Evolutionary conservation across 495 filamentous ascomycete genomes (phyloP), one percentile per base, ranked within the genome.

Genomic region (Tuber brumale): DNA sequence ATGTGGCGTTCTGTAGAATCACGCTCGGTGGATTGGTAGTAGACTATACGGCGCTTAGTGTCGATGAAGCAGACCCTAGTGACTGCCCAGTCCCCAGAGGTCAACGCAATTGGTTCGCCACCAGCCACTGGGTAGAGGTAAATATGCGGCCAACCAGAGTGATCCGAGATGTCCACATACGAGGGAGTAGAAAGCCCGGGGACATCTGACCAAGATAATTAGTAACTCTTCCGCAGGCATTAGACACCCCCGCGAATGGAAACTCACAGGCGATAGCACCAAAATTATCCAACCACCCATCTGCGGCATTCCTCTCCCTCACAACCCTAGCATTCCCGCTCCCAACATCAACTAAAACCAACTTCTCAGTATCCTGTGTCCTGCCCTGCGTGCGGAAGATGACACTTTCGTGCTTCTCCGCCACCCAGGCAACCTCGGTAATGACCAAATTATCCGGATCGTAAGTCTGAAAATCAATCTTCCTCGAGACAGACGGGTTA

Each of bases 261-360:
- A 14, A 12, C 35, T 37, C 4, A 76, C 73, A 90, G 37, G 77
- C 74, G 71, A 89, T 88, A 3, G 87, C 85, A 5, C 84, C 73
- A 70, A 85, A 85, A 74, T 88, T 86, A 66, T 90, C 89, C 19
- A 90, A 80, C 89, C 89, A 90, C 1, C 88, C 89, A 71, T 89
- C 88, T 0, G 84, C 84, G 6, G 85, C 88, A 74, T 89, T 84
- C 35, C 88, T 83, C 81, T 88, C 84, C 21, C 89, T 86, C 21
- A 86, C 84, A 27, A 87, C 77, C n/a, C 75, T 80, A 2, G 84
- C 83, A 12, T 80, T 74, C 12, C 70, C 77, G 5, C 75, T 71
- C 2, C 71, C 74, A 19, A 85, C 83, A 76, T 88, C 86, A 27
- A 87, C 86, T 5, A 88, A 77, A 18, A 89, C 84, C 23, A 88